Evolutionary conservation across 2,329 filamentous ascomycete genomes (phyloP).

Genomic region (Stromatinia cepivora): DNA sequence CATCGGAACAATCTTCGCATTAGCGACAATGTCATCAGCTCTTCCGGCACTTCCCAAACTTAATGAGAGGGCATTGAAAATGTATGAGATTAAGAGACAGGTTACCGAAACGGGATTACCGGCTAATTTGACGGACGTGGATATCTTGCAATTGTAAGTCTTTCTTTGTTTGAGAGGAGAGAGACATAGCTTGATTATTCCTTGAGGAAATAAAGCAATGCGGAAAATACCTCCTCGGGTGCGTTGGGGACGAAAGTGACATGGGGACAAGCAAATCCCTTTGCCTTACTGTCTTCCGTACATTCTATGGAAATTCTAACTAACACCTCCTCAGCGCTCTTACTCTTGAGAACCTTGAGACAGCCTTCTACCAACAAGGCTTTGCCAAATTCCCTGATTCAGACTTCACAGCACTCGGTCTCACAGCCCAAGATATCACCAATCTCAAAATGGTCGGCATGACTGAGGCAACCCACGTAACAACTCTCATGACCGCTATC

Average conservation of each 20-base stretch:
- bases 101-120: slow-evolving; percentile 40
- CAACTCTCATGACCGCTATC: slow-evolving; percentile 59
- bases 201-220: not conserved
- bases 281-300: not conserved
- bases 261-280: not conserved
- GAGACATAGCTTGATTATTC: not conserved
- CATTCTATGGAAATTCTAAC: not conserved
- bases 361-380: slow-evolving; percentile 69
- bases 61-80: slow-evolving; percentile 31
- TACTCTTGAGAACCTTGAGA: slow-evolving; percentile 74
- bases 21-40: slow-evolving; percentile 34
- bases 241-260: too few relatives aligned
- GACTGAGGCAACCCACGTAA: slow-evolving; percentile 65
- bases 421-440: slow-evolving; percentile 54
- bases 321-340: slow-evolving; percentile 54
- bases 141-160: slow-evolving; percentile 55
- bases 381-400: slow-evolving; percentile 64
- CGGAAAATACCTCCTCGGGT: not conserved
- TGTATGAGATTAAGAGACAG: slow-evolving; percentile 36
- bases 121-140: slow-evolving; percentile 49
- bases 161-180: not conserved
- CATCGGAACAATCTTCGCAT: slow-evolving; percentile 35
- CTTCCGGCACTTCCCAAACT: slow-evolving; percentile 38
- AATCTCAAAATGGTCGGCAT: slow-evolving; percentile 62
- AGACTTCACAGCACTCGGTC: slow-evolving; percentile 64